A percentile compares a stretch with the other conserved stretches of the same genome.
Conservation (phyloP, 768 basidiomycete species). For the Naganishia antarctica region DNA sequence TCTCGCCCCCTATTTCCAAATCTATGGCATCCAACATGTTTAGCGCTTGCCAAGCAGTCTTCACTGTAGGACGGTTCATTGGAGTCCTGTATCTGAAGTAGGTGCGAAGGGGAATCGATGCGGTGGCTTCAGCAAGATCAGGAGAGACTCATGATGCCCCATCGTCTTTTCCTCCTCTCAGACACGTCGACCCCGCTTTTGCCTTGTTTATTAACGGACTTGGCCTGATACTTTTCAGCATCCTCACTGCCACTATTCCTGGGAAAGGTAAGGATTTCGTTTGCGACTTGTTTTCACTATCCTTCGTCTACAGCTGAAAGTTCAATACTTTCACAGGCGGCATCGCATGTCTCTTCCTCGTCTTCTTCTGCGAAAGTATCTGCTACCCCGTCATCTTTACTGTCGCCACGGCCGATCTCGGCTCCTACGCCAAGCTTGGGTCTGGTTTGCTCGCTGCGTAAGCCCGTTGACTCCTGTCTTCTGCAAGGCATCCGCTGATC, state of each 20-base stretch:
- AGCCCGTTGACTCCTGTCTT: neutral
- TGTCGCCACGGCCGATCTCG: constrained; percentile 32
- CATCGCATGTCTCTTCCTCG: constrained; percentile 37
- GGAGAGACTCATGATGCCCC: too few species aligned
- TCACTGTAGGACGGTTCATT: constrained; percentile 40
- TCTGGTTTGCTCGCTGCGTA: constrained; percentile 27
- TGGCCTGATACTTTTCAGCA: constrained; percentile 34
- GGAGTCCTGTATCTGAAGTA: constrained; percentile 31
- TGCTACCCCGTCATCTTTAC: constrained; percentile 33
- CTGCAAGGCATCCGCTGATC: too few species aligned
- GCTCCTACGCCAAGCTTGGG: constrained; percentile 30
- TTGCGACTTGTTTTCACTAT: neutral
- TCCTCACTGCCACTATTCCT: constrained; percentile 34
- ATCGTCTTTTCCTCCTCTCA: too few species aligned
- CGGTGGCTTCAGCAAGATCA: too few species aligned
- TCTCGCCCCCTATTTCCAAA: constrained; percentile 25
- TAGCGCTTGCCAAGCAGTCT: constrained; percentile 31
- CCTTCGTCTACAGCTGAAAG: too few species aligned
- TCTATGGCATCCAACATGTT: constrained; percentile 37
- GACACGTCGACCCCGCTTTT: constrained; percentile 33
- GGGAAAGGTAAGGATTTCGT: constrained; percentile 28
- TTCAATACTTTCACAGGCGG: constrained; percentile 18
- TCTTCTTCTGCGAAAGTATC: constrained; percentile 38
- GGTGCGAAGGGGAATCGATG: neutral
- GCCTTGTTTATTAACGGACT: constrained; percentile 33